Base-by-base conservation (phyloP, 148 eudicot genomes). In the Simmondsia chinensis region DNA sequence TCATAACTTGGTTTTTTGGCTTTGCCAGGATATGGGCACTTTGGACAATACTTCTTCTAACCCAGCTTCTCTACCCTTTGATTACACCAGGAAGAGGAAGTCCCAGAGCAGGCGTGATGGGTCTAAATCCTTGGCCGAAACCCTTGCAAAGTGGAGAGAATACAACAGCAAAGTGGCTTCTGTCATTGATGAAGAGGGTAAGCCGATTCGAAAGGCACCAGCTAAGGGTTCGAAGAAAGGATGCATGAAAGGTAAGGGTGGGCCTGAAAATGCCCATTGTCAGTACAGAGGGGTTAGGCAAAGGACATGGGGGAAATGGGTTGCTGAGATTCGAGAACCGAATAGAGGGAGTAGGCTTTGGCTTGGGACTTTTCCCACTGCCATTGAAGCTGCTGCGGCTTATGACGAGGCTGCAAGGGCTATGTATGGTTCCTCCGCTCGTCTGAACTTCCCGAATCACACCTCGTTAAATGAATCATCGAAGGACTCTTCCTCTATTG, bases 221-320 rank as follows among this genome's bases (percentile, higher is more conserved):
- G 87, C 96, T 0, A 88, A 80, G 48, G 96, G 96, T 15, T 88
- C 96, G 3, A 88, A 75, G 43, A 88, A 88, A 36, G 96, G 96
- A 6, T 83, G 96, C 60, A 88, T 88, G 96, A 83, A 72, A 48
- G 96, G 96, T 0, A 87, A 83, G 75, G 96, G 96, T 1, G 96
- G 96, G 2, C 96, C 94, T 0, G 89, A 87, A 1, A 87, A 87
- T 39, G 20, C 78, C 0, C 52, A 37, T 0, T 64, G 74, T 53
- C 74, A 61, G 3, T 87, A 61, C 32, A 66, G 96, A 31, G 94
- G 96, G 3, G 96, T 87, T 22, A 70, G 96, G 48, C 96, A 87
- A 49, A 72, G 96, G 48, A 77, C 76, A 20, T 87, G 94, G 96
- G 96, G 96, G 3, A 87, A 80, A 70, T 87, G 96, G 96, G 96